These are phyloP conservation scores for Cystoisospora suis DNA, from an alignment of 169 alveolate genomes.

Conservation along the genomic window DNA sequence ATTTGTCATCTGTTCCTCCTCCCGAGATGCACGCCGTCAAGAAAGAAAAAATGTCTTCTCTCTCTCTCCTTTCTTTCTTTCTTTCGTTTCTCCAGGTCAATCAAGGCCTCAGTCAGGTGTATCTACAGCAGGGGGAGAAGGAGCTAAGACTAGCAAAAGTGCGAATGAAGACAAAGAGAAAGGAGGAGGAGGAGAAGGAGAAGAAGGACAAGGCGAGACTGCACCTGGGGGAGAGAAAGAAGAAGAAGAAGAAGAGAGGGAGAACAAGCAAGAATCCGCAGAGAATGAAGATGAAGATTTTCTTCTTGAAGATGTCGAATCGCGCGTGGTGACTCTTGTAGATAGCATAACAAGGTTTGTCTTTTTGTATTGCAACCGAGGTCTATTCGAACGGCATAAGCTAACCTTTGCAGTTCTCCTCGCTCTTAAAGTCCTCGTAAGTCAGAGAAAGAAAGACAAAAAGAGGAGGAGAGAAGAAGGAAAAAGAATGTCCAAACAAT, in stretches of 20 bases:
- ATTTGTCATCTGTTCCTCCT: too few species aligned
- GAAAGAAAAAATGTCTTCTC: too few species aligned
- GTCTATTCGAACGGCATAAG: constrained; percentile 93
- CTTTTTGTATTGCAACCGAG: constrained; percentile 89
- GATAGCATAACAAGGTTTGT: constrained; percentile 89
- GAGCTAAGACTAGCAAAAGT: too few species aligned
- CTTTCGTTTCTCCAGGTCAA: too few species aligned
- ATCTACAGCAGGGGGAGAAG: too few species aligned
- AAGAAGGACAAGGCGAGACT: background rate
- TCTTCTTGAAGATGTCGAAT: constrained; percentile 75
- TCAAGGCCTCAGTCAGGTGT: too few species aligned
- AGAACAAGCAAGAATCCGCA: constrained; percentile 14
- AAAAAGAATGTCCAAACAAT: background rate
- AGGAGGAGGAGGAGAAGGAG: too few species aligned
- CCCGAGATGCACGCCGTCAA: too few species aligned
- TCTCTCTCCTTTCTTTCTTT: too few species aligned
- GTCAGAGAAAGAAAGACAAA: constrained; percentile 44
- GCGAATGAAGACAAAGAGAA: too few species aligned
- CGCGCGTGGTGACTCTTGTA: constrained; percentile 86
- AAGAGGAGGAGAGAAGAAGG: background rate
- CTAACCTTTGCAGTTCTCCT: constrained; percentile 92
- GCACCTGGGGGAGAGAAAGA: background rate
- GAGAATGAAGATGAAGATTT: constrained; percentile 81
- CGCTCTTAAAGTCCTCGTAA: constrained; percentile 85
- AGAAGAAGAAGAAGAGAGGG: background rate